Conservation (phyloP, 768 basidiomycete genomes). For the Leucocoprinus leucothites region DNA sequence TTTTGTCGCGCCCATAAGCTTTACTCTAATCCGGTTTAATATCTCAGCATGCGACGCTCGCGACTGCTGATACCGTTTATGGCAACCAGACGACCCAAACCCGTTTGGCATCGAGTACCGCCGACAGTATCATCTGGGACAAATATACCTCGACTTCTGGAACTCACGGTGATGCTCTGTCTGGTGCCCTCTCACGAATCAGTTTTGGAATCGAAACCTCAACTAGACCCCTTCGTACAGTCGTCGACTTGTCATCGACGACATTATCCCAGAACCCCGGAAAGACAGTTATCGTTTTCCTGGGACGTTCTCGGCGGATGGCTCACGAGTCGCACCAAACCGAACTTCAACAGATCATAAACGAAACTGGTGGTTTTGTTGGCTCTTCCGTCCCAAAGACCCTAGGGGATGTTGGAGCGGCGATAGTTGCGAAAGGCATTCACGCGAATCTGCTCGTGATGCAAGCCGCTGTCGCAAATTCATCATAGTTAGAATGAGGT, state of each 20-base stretch:
- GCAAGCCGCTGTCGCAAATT: constrained; percentile 36
- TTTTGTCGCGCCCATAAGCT: neutral
- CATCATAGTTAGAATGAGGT: neutral
- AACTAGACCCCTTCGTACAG: constrained; percentile 51
- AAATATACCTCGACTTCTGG: constrained; percentile 39
- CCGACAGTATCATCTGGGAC: constrained; percentile 78
- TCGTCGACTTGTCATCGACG: constrained; percentile 41
- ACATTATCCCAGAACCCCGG: constrained; percentile 24
- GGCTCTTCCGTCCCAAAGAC: constrained; percentile 65
- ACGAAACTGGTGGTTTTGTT: constrained; percentile 37
- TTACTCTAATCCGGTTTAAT: neutral
- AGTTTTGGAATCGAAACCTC: constrained; percentile 52
- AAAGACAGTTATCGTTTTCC: constrained; percentile 58
- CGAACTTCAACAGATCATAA: constrained; percentile 54
- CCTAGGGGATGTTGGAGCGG: constrained; percentile 73
- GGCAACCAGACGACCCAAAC: constrained; percentile 60
- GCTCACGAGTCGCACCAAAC: constrained; percentile 52
- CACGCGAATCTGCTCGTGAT: constrained; percentile 52
- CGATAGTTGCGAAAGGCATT: constrained; percentile 53
- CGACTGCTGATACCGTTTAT: constrained; percentile 71
- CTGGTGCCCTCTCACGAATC: constrained; percentile 56
- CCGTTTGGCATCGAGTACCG: constrained; percentile 72
- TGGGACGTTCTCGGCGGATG: constrained; percentile 74
- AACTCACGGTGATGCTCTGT: neutral
- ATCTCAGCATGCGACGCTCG: constrained; percentile 34